Evolutionary conservation across 1,139 yeast species (phyloP).

Genomic region (Yamadazyma spencermartinsiae): DNA sequence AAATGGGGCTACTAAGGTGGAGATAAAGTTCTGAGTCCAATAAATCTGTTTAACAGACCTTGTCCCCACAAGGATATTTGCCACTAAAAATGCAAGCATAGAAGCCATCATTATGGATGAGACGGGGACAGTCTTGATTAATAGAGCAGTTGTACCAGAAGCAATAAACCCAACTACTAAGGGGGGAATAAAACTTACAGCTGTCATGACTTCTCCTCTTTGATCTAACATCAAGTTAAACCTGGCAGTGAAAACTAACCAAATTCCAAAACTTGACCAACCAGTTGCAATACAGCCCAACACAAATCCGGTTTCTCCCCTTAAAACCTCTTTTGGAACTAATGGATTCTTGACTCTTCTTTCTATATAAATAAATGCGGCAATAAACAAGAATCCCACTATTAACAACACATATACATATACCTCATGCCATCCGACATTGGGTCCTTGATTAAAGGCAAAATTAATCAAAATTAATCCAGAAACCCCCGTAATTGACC

Average conservation of each 20-base stretch:
- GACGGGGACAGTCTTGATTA: constrained; percentile 40
- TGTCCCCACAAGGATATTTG: constrained; percentile 15
- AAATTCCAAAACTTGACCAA: constrained; percentile 63
- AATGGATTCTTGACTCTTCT: constrained; percentile 40
- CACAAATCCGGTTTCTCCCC: constrained; percentile 44
- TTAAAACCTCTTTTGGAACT: constrained; percentile 44
- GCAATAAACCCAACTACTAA: constrained; percentile 46
- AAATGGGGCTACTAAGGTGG: constrained; percentile 46
- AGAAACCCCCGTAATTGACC: constrained; percentile 35
- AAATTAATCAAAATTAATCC: constrained; percentile 54
- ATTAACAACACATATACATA: constrained; percentile 53
- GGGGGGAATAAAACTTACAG: constrained; percentile 42
- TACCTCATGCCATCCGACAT: constrained; percentile 53
- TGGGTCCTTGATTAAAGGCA: constrained; percentile 66
- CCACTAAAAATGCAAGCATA: constrained; percentile 15
- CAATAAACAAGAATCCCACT: constrained; percentile 42
- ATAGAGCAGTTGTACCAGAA: constrained; percentile 41
- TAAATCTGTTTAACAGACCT: constrained; percentile 15
- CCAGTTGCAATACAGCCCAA: constrained; percentile 54
- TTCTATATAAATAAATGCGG: constrained; percentile 38
- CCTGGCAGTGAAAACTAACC: constrained; percentile 49
- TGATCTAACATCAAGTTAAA: constrained; percentile 33
- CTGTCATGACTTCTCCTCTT: constrained; percentile 33
- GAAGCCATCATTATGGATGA: constrained; percentile 46
- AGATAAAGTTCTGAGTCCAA: constrained; percentile 45